Conservation (phyloP, 1,139 yeast species). For the Kurtzmaniella quercitrusa region DNA sequence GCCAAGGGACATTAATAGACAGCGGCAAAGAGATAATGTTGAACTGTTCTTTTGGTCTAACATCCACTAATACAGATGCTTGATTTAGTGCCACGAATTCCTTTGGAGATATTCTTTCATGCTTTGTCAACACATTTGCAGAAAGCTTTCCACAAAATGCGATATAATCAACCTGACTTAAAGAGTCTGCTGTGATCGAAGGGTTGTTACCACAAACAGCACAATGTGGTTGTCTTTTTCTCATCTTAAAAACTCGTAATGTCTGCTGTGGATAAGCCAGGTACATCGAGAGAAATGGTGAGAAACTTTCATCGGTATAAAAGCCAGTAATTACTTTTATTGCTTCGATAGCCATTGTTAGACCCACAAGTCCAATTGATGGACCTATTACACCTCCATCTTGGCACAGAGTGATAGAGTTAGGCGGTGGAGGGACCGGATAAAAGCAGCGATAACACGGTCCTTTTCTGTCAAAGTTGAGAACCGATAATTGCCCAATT, state of each 20-base stretch:
- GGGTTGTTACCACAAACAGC: slow-evolving; percentile 58
- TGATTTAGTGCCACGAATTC: slow-evolving; percentile 30
- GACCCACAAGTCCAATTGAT: slow-evolving; percentile 87
- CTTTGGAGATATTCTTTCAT: slow-evolving; percentile 46
- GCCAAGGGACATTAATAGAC: slow-evolving; percentile 64
- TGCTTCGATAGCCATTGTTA: slow-evolving; percentile 84
- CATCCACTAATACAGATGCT: slow-evolving; percentile 54
- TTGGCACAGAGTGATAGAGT: slow-evolving; percentile 76
- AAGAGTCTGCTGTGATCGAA: slow-evolving; percentile 40
- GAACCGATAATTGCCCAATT: slow-evolving; percentile 83
- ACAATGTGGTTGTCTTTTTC: slow-evolving; percentile 62
- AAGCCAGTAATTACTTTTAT: slow-evolving; percentile 64
- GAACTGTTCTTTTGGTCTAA: slow-evolving; percentile 76
- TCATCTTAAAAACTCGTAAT: slow-evolving; percentile 73
- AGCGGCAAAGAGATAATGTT: slow-evolving; percentile 58
- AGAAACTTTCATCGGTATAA: slow-evolving; percentile 44
- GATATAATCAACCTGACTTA: slow-evolving; percentile 55
- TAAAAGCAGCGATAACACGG: slow-evolving; percentile 96
- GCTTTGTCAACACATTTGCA: slow-evolving; percentile 38
- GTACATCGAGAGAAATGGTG: slow-evolving; percentile 68
- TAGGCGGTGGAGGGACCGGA: slow-evolving; percentile 87
- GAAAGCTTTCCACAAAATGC: slow-evolving; percentile 69
- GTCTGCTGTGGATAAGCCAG: slow-evolving; percentile 73
- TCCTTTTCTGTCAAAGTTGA: slow-evolving; percentile 64
- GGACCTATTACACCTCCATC: slow-evolving; percentile 98